Evolutionary conservation across 768 basidiomycete species (phyloP).

Genomic region (Leccinum imitatum): DNA sequence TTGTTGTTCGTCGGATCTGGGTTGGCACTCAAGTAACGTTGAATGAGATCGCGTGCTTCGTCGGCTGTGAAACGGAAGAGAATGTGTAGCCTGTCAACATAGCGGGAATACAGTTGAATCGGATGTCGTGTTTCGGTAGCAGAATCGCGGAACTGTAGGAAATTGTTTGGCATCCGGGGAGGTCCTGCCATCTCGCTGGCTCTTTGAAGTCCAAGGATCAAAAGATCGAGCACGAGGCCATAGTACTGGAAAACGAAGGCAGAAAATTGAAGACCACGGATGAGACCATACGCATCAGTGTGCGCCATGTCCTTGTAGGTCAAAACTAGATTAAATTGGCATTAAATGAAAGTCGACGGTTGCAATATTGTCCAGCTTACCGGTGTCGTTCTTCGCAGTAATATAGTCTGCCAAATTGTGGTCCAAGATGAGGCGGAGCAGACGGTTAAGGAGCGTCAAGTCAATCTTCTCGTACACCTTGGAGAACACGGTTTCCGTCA

Average conservation of each 20-base stretch:
- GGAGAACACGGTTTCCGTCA: conserved; percentile 98
- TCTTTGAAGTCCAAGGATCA: conserved; percentile 95
- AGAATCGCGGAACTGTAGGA: conserved; percentile 95
- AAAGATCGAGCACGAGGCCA: conserved; percentile 90
- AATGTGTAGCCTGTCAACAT: conserved; percentile 92
- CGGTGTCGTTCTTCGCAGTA: conserved; percentile 97
- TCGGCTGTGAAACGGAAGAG: conserved; percentile 98
- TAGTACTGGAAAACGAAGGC: conserved; percentile 99
- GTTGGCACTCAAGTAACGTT: conserved; percentile 94
- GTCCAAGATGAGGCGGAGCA: conserved; percentile 93
- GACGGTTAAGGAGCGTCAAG: conserved; percentile 90
- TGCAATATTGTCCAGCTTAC: conserved; percentile 30
- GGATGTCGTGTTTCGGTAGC: conserved; percentile 95
- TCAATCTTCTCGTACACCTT: conserved; percentile 99
- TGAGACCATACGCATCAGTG: conserved; percentile 95
- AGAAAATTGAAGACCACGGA: conserved; percentile 94
- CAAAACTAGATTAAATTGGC: conserved; percentile 42
- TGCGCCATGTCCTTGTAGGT: conserved; percentile 99
- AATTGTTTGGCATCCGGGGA: conserved; percentile 96
- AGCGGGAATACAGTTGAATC: conserved; percentile 96
- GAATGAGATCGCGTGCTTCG: conserved; percentile 95
- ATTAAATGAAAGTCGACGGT: conserved; percentile 10
- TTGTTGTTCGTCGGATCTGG: conserved; percentile 99
- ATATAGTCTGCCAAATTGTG: conserved; percentile 99
- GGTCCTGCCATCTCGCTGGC: conserved; percentile 99